Evolutionary conservation across 345 rosid species (phyloP).

Genomic region (Acer yangbiense): DNA sequence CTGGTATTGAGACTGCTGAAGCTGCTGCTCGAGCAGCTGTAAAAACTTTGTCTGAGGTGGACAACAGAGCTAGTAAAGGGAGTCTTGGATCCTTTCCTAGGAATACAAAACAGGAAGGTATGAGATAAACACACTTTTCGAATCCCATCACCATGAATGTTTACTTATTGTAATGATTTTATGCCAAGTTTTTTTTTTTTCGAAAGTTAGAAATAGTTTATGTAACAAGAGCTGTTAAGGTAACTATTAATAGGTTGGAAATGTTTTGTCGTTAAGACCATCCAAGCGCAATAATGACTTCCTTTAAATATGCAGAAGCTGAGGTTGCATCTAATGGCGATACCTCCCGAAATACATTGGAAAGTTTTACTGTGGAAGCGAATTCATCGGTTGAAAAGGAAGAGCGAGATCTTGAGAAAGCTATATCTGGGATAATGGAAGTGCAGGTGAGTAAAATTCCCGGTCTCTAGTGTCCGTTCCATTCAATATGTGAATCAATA

Average conservation of each 20-base stretch:
- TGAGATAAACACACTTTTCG: slow-evolving; percentile 4
- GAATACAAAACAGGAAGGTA: slow-evolving; percentile 46
- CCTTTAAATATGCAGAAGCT: slow-evolving; percentile 40
- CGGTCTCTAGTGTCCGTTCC: not conserved
- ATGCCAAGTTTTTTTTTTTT: not conserved
- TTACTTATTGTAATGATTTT: not conserved
- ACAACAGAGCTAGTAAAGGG: slow-evolving; percentile 37
- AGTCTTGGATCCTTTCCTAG: slow-evolving; percentile 28
- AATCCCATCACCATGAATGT: not conserved
- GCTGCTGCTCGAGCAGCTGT: slow-evolving; percentile 85
- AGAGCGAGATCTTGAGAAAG: slow-evolving; percentile 66
- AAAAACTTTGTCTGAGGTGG: slow-evolving; percentile 47
- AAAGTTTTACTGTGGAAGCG: slow-evolving; percentile 42
- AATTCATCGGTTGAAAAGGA: slow-evolving; percentile 63
- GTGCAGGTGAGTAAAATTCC: slow-evolving; percentile 56
- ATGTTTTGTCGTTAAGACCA: slow-evolving; percentile 10
- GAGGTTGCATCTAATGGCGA: slow-evolving; percentile 44
- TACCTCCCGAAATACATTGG: slow-evolving; percentile 30
- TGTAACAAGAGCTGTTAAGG: not conserved
- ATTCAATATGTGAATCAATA: slow-evolving; percentile 1
- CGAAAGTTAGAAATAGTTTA: not conserved
- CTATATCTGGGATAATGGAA: slow-evolving; percentile 52
- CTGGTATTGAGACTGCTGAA: slow-evolving; percentile 79
- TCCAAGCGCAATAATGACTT: not conserved
- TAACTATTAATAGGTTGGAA: not conserved